A percentile compares a stretch with the other conserved stretches of the same genome.
Conservation (phyloP, 768 basidiomycete genomes). For the Russula foetens region DNA sequence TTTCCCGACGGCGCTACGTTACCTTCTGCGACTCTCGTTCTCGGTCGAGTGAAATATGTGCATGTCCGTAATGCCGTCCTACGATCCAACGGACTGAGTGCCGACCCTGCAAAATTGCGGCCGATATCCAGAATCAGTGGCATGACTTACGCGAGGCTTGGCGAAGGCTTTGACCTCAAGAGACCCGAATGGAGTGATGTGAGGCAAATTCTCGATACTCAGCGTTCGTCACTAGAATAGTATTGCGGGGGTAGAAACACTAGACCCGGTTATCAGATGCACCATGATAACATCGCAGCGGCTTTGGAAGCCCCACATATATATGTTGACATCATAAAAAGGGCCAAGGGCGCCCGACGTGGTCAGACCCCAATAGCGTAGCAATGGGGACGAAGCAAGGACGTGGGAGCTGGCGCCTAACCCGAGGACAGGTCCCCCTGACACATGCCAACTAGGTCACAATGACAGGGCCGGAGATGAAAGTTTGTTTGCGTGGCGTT, state of each 20-base stretch:
- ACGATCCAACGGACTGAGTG: conserved; percentile 30
- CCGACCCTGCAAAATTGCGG: conserved; percentile 43
- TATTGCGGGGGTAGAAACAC: background rate
- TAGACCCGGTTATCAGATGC: conserved; percentile 11
- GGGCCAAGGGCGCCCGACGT: background rate
- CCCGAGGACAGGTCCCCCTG: background rate
- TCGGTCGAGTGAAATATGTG: conserved; percentile 47
- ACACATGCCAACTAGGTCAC: conserved; percentile 9
- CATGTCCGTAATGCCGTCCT: conserved; percentile 46
- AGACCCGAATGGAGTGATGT: conserved; percentile 33
- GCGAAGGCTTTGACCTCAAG: conserved; percentile 41
- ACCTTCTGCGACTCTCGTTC: conserved; percentile 37
- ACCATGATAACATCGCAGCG: background rate
- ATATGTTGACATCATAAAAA: conserved; percentile 8
- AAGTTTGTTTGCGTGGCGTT: background rate
- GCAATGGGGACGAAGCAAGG: conserved; percentile 9
- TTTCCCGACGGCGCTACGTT: conserved; percentile 30
- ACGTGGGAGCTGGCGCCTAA: conserved; percentile 13
- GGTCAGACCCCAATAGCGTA: background rate
- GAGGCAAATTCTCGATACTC: conserved; percentile 26
- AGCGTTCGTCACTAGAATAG: background rate
- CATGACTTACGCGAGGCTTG: conserved; percentile 40
- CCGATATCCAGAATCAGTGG: conserved; percentile 50
- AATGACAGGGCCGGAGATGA: conserved; percentile 7
- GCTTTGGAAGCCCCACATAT: conserved; percentile 8